Evolutionary conservation across 163 green algal species (phyloP), one percentile per base, ranked within the genome.

Genomic region (Scenedesmus sp.): DNA sequence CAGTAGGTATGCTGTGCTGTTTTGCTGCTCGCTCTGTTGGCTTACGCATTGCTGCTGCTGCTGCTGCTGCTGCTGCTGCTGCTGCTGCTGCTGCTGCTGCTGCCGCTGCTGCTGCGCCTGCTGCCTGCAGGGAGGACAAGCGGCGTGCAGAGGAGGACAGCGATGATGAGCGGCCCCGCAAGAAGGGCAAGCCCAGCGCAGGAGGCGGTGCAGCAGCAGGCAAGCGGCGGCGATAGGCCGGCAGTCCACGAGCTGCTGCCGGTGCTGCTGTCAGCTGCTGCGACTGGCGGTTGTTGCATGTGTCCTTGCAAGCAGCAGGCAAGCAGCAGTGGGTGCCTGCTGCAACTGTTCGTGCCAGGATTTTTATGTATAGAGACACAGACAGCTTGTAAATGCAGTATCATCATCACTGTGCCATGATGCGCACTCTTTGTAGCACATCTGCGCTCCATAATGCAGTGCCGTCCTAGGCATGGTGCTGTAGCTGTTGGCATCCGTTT

Each of bases 41-140:
- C n/a, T 88, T 15, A 80, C 35, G 26, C 16, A 2, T 4, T 81
- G 72, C 37, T 85, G 42, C 79, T 37, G 42, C 43, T 59, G 79
- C 42, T 56, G 43, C 26, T 56, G 9, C 1, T 56, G 76, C 18
- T 61, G n/a, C n/a, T n/a, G n/a, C n/a, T n/a, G n/a, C 22, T 73
- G 61, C 26, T 81, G 33, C 72, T 24, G 33, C 35, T 44, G 72
- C 33, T 44, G 33, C 35, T 44, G 12, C 12, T 46, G 72, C n/a
- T 81, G 72, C 35, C 35, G 42, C 24, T 33, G 61, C n/a, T n/a
- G n/a, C n/a, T n/a, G 73, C 40, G 22, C 24, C n/a, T n/a, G 73
- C 16, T 43, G 10, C 16, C 15, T 89, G 88, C 91, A 96, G 94
- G 89, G 94, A 95, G 51, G 94, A 96, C 91, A 92, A 94, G 61